These are phyloP conservation scores for Ascochyta pisi DNA, from an alignment of 2,329 filamentous ascomycete genomes.

Conservation along the genomic window DNA sequence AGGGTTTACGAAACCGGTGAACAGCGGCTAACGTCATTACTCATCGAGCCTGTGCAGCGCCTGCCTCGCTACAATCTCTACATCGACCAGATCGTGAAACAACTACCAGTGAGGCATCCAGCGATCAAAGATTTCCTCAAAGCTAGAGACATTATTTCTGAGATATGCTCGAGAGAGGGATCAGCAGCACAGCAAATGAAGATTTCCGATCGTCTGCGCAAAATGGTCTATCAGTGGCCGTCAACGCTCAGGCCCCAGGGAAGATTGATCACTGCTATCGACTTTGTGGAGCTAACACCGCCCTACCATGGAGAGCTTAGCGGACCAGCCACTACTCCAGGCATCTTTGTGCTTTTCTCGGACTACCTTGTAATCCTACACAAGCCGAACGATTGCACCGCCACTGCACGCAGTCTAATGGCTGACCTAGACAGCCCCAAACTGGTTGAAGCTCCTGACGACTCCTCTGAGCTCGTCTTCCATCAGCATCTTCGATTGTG, in stretches of 20 bases:
- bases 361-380: constrained; percentile 80
- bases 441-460: constrained; percentile 42
- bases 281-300: constrained; percentile 77
- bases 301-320: constrained; percentile 67
- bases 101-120: constrained; percentile 83
- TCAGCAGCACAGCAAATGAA: constrained; percentile 73
- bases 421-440: constrained; percentile 85
- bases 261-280: constrained; percentile 79
- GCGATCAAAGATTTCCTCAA: constrained; percentile 83
- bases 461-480: constrained; percentile 71
- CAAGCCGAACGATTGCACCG: constrained; percentile 68
- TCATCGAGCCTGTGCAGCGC: constrained; percentile 96
- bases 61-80: constrained; percentile 93
- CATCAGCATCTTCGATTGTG: constrained; percentile 73
- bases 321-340: constrained; percentile 57
- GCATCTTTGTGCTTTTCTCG: constrained; percentile 83
- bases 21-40: constrained; percentile 84
- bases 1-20: constrained; percentile 84
- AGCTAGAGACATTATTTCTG: constrained; percentile 90
- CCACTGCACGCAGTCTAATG: constrained; percentile 77
- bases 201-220: constrained; percentile 74
- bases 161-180: constrained; percentile 93
- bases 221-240: constrained; percentile 81
- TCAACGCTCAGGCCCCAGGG: constrained; percentile 73
- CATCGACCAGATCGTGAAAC: constrained; percentile 92